Percentiles rank a stretch among this genome's conserved stretches.
phyloP scores from a whole-genome alignment of 148 eudicot genomes.

The Vaccinium corymbosum region DNA sequence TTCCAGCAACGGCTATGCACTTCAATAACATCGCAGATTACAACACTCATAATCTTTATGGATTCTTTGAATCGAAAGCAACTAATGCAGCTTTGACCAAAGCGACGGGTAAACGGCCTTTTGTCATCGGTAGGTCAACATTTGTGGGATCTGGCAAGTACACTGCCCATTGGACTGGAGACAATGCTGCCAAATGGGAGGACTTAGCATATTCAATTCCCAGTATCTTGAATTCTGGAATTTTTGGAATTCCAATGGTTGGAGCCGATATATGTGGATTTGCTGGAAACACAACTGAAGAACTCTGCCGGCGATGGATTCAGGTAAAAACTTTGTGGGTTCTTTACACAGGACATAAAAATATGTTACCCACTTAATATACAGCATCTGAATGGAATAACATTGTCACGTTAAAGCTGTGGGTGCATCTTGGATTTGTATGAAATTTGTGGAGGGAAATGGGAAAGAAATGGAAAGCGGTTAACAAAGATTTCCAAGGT shows the following conservation, averaged over 20 bases:
- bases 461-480: not conserved
- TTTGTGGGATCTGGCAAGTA: slow-evolving; percentile 81
- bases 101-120: slow-evolving; percentile 58
- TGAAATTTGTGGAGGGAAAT: not conserved
- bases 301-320: slow-evolving; percentile 81
- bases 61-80: slow-evolving; percentile 54
- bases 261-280: slow-evolving; percentile 94
- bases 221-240: slow-evolving; percentile 56
- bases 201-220: slow-evolving; percentile 75
- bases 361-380: not conserved
- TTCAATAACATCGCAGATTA: slow-evolving; percentile 49
- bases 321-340: slow-evolving; percentile 37
- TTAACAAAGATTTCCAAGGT: not conserved
- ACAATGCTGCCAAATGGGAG: slow-evolving; percentile 78
- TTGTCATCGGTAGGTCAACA: slow-evolving; percentile 64
- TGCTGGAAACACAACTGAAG: slow-evolving; percentile 61
- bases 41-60: slow-evolving; percentile 64
- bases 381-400: not conserved
- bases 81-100: slow-evolving; percentile 49
- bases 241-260: slow-evolving; percentile 84
- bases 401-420: not conserved
- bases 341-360: not conserved
- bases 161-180: slow-evolving; percentile 95
- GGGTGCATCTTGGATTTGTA: not conserved
- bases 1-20: slow-evolving; percentile 58